A percentile compares a stretch with the other conserved stretches of the same genome.
Conservation (phyloP, 805 yeast genomes). For the Kuraishia molischiana region DNA sequence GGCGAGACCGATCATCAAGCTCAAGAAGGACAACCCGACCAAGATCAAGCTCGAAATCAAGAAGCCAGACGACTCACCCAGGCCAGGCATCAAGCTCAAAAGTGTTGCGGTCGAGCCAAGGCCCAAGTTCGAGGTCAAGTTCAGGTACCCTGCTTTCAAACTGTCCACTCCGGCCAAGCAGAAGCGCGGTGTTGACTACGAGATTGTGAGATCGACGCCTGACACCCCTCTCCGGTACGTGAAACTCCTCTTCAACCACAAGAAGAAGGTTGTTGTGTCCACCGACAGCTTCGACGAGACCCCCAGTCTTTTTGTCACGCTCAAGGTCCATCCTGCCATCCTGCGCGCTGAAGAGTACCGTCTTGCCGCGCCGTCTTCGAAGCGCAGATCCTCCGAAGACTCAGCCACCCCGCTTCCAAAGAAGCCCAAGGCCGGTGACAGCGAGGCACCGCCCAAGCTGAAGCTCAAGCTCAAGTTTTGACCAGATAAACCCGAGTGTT, state of each 20-base stretch:
- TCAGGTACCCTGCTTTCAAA: neutral
- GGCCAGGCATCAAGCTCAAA: neutral
- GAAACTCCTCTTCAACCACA: neutral
- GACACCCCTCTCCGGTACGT: slow-evolving; percentile 1
- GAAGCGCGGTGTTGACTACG: neutral
- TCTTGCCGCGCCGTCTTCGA: neutral
- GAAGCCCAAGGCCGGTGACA: neutral
- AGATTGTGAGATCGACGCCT: neutral
- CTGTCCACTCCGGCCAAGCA: neutral
- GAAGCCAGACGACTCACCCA: neutral
- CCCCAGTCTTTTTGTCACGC: neutral
- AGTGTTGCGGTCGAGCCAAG: neutral
- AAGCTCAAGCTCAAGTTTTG: neutral
- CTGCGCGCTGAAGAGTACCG: neutral
- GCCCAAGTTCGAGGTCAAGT: neutral
- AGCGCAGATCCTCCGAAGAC: neutral
- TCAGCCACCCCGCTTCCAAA: neutral
- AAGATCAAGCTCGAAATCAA: slow-evolving; percentile 1
- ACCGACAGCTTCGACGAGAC: neutral
- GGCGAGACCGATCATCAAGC: neutral
- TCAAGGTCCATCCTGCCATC: neutral
- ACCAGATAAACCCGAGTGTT: no score
- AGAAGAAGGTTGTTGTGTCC: neutral
- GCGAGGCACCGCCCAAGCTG: neutral
- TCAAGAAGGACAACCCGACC: neutral